Percentiles rank a stretch among this genome's conserved stretches.
These are phyloP conservation scores for Talaromyces verruculosus DNA, from an alignment of 2,329 filamentous ascomycete species.

Conservation along the genomic window DNA sequence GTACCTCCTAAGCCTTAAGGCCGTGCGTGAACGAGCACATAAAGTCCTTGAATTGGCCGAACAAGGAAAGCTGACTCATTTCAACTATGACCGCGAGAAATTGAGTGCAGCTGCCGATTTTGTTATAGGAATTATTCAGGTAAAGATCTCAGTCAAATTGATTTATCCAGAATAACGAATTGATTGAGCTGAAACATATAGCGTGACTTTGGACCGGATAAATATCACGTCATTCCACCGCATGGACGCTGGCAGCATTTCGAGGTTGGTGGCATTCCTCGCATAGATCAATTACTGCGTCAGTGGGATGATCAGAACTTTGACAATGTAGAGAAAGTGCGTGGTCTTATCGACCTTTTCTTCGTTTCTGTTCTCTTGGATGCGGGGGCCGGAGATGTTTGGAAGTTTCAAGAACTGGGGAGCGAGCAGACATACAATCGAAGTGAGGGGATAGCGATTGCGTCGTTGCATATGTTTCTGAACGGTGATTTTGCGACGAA, in stretches of 20 bases:
- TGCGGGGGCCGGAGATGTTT: slow-evolving; percentile 27
- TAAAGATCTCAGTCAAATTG: background rate
- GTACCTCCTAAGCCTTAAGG: slow-evolving; percentile 10
- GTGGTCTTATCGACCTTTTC: slow-evolving; percentile 61
- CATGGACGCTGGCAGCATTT: slow-evolving; percentile 62
- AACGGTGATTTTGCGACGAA: slow-evolving; percentile 20
- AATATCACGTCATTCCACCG: slow-evolving; percentile 12
- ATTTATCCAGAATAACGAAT: background rate
- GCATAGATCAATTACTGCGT: slow-evolving; percentile 47
- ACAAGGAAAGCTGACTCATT: slow-evolving; percentile 11
- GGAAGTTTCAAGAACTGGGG: slow-evolving; percentile 5
- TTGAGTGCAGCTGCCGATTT: slow-evolving; percentile 11
- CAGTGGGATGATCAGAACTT: slow-evolving; percentile 44
- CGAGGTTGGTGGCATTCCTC: slow-evolving; percentile 55
- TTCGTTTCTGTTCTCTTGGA: slow-evolving; percentile 61
- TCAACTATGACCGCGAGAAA: background rate
- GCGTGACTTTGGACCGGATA: slow-evolving; percentile 17
- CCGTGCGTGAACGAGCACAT: slow-evolving; percentile 4
- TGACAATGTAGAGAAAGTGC: slow-evolving; percentile 50
- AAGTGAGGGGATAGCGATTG: slow-evolving; percentile 56
- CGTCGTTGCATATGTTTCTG: slow-evolving; percentile 53
- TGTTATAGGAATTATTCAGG: slow-evolving; percentile 11
- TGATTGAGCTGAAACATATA: background rate
- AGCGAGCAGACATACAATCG: slow-evolving; percentile 34
- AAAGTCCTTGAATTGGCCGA: slow-evolving; percentile 1